Evolutionary conservation across 352 stramenopile genomes (phyloP).

Genomic region (Pythium vanterpoolii): DNA sequence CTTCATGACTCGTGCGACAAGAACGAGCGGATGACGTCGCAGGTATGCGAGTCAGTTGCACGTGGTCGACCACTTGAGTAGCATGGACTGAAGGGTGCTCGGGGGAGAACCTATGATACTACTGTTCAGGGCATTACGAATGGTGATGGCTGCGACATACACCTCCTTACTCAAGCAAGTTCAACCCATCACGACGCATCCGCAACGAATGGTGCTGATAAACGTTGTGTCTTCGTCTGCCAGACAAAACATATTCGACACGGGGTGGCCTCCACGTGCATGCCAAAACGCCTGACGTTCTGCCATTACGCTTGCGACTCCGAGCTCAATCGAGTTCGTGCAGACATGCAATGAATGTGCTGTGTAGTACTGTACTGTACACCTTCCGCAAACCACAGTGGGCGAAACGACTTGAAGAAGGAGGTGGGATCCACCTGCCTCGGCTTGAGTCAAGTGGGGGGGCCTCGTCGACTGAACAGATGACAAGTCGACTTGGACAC

Average conservation of each 20-base stretch:
- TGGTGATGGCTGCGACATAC: neutral
- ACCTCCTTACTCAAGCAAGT: no score
- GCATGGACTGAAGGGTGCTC: neutral
- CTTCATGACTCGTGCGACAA: neutral
- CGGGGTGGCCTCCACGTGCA: no score
- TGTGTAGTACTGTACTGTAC: neutral
- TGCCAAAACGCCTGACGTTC: no score
- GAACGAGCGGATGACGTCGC: neutral
- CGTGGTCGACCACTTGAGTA: neutral
- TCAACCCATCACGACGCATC: no score
- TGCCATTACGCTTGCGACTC: no score
- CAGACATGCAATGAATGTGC: no score
- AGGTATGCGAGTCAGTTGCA: no score
- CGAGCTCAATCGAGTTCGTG: no score
- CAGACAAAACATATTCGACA: no score
- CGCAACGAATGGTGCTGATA: no score
- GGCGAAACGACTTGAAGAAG: neutral
- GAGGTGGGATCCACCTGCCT: neutral
- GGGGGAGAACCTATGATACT: neutral
- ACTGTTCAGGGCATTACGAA: neutral
- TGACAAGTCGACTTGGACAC: constrained; percentile 10
- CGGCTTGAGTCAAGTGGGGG: neutral
- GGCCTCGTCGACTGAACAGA: neutral
- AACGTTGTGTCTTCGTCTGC: no score
- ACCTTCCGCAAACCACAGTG: neutral